phyloP scores from a whole-genome alignment of 2,329 filamentous ascomycete species.

The Chaetomium olivaceum region DNA sequence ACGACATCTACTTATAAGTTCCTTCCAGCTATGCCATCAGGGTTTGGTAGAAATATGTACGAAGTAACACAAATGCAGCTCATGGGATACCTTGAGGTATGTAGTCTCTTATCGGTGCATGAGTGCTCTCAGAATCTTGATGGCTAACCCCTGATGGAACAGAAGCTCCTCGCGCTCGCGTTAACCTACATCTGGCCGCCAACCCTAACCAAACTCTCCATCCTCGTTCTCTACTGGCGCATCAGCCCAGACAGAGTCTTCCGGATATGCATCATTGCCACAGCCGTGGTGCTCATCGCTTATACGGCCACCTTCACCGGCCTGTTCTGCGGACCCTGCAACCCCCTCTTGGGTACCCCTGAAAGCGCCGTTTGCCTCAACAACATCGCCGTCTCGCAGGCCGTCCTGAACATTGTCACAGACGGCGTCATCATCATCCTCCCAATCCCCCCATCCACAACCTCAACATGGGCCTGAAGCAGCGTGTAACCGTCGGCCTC shows the following conservation, averaged over 20 bases:
- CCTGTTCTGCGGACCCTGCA: conserved; percentile 34
- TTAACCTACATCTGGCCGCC: conserved; percentile 14
- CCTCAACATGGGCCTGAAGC: conserved; percentile 45
- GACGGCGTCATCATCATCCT: conserved; percentile 47
- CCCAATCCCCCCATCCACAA: conserved; percentile 45
- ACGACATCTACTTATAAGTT: neutral
- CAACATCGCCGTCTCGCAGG: conserved; percentile 47
- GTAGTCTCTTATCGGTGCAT: neutral
- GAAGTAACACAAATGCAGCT: conserved; percentile 8
- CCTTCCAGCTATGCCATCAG: conserved; percentile 4
- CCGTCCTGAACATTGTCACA: conserved; percentile 48
- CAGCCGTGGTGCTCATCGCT: conserved; percentile 17
- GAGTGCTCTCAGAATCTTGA: neutral
- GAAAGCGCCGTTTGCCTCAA: conserved; percentile 41
- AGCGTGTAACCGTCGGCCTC: conserved; percentile 45
- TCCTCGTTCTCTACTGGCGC: conserved; percentile 13
- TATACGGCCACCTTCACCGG: conserved; percentile 31
- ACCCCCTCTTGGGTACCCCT: conserved; percentile 25
- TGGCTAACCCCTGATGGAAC: neutral
- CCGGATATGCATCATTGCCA: conserved; percentile 1
- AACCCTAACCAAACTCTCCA: conserved; percentile 11
- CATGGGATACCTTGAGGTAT: conserved; percentile 9
- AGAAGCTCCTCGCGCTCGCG: conserved; percentile 1
- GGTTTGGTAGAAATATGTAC: conserved; percentile 9
- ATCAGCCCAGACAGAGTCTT: conserved; percentile 6